Evolutionary conservation across 495 filamentous ascomycete species (phyloP).

Genomic region (Penicillium pulvis): DNA sequence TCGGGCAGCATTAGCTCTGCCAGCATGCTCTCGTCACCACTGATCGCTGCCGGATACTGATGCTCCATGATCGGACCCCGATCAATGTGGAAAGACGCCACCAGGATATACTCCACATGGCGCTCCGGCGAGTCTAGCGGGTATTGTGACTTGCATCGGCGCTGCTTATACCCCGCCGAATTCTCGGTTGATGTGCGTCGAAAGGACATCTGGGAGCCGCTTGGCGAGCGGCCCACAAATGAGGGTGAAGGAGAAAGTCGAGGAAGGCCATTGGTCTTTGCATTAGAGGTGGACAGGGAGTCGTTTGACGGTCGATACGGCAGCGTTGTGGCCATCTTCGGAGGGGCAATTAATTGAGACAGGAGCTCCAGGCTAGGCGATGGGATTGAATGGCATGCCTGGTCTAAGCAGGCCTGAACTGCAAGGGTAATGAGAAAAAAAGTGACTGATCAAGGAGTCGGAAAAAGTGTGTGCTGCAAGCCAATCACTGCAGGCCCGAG

Average conservation of each 20-base stretch:
- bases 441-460: neutral
- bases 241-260: conserved; percentile 56
- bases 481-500: conserved; percentile 6
- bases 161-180: conserved; percentile 46
- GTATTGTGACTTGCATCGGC: conserved; percentile 78
- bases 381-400: conserved; percentile 19
- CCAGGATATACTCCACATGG: conserved; percentile 99
- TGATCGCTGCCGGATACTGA: conserved; percentile 91
- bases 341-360: conserved; percentile 18
- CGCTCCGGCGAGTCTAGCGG: conserved; percentile 75
- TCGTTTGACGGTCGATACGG: conserved; percentile 50
- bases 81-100: conserved; percentile 96
- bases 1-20: conserved; percentile 98
- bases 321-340: conserved; percentile 45
- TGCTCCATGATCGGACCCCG: conserved; percentile 97
- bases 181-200: conserved; percentile 50
- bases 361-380: conserved; percentile 16
- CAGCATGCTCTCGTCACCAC: conserved; percentile 96
- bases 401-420: conserved; percentile 7
- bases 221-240: conserved; percentile 57
- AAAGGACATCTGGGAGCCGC: conserved; percentile 43
- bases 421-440: neutral
- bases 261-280: conserved; percentile 54
- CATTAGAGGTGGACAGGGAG: conserved; percentile 40
- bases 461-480: neutral